Percentiles rank a stretch among this genome's conserved stretches.
phyloP scores from a whole-genome alignment of 2,329 filamentous ascomycete genomes.

The Emergomyces orientalis region DNA sequence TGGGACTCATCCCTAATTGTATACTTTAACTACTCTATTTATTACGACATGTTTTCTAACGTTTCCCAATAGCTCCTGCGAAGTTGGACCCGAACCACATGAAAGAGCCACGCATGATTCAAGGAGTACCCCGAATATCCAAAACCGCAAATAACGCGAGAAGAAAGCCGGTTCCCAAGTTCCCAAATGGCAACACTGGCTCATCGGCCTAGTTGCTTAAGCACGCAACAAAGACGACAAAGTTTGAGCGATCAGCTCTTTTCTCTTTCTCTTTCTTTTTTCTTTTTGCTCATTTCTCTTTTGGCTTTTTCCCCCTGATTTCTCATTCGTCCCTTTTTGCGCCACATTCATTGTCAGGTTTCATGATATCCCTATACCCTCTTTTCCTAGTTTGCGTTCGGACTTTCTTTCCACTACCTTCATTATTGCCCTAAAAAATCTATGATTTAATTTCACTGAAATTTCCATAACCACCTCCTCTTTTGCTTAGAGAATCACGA shows the following conservation, averaged over 20 bases:
- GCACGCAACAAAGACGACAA: background rate
- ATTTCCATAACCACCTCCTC: background rate
- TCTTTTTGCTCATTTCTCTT: background rate
- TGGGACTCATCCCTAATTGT: no score
- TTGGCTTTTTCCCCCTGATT: background rate
- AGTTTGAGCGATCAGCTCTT: background rate
- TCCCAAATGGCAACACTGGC: background rate
- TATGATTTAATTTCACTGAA: background rate
- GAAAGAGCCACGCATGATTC: slow-evolving; percentile 83
- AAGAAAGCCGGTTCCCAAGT: slow-evolving; percentile 31
- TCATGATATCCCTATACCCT: slow-evolving; percentile 3
- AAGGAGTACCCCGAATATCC: slow-evolving; percentile 64
- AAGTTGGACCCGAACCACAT: slow-evolving; percentile 79
- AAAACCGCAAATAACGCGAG: slow-evolving; percentile 35
- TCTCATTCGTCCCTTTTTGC: background rate
- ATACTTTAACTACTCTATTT: background rate
- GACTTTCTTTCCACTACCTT: background rate
- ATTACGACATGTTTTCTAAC: background rate
- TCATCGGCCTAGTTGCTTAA: background rate
- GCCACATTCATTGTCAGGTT: background rate
- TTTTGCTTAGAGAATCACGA: background rate
- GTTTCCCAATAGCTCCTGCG: slow-evolving; percentile 56
- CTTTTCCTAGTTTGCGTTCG: background rate
- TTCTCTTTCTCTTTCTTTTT: background rate
- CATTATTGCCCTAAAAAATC: background rate